A percentile compares a stretch with the other conserved stretches of the same genome.
Evolutionary conservation across 75 land plant species (phyloP).

Genomic region (Picea sitchensis): DNA sequence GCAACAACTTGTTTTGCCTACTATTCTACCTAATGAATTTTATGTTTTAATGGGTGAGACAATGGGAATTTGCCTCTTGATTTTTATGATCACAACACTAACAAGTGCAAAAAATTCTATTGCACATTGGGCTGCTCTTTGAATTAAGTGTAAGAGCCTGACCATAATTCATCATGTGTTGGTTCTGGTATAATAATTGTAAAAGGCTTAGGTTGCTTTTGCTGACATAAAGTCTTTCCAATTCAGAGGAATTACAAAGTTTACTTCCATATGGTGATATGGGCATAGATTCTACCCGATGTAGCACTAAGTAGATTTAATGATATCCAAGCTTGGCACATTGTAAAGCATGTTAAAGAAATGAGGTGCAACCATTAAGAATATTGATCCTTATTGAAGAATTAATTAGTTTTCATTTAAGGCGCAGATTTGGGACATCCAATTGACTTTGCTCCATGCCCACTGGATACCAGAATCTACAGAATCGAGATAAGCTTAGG

Average conservation of each 20-base stretch:
- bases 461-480: too few relatives aligned
- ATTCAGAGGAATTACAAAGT: neutral
- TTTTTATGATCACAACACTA: neutral
- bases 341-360: neutral
- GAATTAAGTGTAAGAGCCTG: slow-evolving; percentile 2
- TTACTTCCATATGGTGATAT: neutral
- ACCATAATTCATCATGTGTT: neutral
- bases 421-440: too few relatives aligned
- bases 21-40: neutral
- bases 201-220: neutral
- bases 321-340: neutral
- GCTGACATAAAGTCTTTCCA: neutral
- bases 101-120: neutral
- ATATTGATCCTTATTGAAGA: neutral
- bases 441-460: too few relatives aligned
- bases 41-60: neutral
- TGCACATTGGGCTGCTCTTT: neutral
- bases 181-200: neutral
- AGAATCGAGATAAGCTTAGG: too few relatives aligned
- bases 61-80: neutral
- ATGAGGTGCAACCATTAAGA: neutral
- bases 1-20: slow-evolving; percentile 2
- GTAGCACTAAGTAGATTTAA: neutral
- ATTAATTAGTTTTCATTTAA: neutral
- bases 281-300: neutral